Conservation (phyloP, 1,284 basidiomycete species). For the Cystobasidium slooffiae region DNA sequence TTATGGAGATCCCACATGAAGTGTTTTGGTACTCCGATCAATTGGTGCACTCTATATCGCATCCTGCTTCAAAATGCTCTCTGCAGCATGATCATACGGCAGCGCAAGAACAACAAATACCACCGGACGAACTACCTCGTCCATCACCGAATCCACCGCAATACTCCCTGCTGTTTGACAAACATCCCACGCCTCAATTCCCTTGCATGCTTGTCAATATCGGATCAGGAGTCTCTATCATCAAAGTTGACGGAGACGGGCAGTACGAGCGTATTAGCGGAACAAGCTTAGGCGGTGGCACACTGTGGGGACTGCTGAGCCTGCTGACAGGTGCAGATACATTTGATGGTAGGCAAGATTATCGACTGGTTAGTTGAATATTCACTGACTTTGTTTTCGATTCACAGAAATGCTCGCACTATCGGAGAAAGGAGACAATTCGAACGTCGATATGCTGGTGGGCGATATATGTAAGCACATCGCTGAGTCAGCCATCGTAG, state of each 20-base stretch:
- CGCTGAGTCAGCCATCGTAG: neutral
- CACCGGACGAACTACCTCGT: conserved; percentile 67
- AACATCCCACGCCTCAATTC: conserved; percentile 72
- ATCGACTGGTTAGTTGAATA: neutral
- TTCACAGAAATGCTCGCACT: conserved; percentile 88
- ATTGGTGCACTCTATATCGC: conserved; percentile 70
- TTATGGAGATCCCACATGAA: conserved; percentile 94
- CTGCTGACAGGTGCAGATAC: conserved; percentile 91
- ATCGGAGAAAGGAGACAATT: conserved; percentile 91
- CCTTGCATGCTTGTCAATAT: conserved; percentile 98
- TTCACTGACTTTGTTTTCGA: conserved; percentile 2
- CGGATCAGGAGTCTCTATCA: conserved; percentile 94
- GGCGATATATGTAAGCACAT: conserved; percentile 73
- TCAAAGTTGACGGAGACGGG: conserved; percentile 95
- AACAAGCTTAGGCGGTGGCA: conserved; percentile 96
- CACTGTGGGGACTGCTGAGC: conserved; percentile 95
- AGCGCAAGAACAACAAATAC: conserved; percentile 4
- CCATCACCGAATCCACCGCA: conserved; percentile 90
- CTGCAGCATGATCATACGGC: conserved; percentile 41
- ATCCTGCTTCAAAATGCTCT: conserved; percentile 44
- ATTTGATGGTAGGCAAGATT: conserved; percentile 79
- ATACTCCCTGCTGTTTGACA: conserved; percentile 83
- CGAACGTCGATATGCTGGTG: conserved; percentile 96
- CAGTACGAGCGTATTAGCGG: conserved; percentile 95
- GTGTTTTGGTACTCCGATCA: conserved; percentile 99